Conservation (phyloP, 2,329 filamentous ascomycete genomes). For the Sclerotinia subarctica region DNA sequence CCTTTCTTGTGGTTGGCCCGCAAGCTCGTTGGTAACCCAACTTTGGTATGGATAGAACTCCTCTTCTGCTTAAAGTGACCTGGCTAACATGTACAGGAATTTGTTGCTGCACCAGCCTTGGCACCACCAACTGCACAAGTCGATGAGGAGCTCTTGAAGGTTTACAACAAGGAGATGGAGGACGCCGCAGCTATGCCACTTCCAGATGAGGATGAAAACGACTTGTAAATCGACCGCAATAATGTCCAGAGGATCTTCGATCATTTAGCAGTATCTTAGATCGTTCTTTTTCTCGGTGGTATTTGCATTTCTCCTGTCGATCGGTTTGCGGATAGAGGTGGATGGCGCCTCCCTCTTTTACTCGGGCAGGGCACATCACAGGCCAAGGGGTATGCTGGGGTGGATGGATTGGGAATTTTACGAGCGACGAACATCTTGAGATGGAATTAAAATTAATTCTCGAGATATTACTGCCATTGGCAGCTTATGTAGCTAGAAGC, state of each 20-base stretch:
- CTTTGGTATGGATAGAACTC: conserved; percentile 58
- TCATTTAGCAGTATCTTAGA: conserved; percentile 38
- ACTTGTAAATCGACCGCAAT: conserved; percentile 40
- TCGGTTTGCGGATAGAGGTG: conserved; percentile 36
- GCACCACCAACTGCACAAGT: conserved; percentile 90
- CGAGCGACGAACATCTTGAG: conserved; percentile 34
- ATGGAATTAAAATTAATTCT: conserved; percentile 29
- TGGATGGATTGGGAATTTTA: conserved; percentile 31
- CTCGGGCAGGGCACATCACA: conserved; percentile 33
- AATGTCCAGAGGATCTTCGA: conserved; percentile 23
- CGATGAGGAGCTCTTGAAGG: conserved; percentile 74
- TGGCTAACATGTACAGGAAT: conserved; percentile 61
- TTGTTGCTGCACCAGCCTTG: conserved; percentile 91
- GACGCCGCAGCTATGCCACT: conserved; percentile 78
- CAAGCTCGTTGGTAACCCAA: conserved; percentile 94
- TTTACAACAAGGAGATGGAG: conserved; percentile 88
- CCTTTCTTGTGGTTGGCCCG: conserved; percentile 98
- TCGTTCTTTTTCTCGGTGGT: conserved; percentile 36
- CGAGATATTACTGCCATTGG: conserved; percentile 31
- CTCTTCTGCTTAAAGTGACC: conserved; percentile 22
- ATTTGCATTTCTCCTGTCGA: conserved; percentile 36
- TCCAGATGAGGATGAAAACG: conserved; percentile 88
- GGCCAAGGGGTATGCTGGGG: conserved; percentile 30
- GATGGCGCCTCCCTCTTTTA: conserved; percentile 31
- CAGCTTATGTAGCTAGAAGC: conserved; percentile 38